phyloP scores from a whole-genome alignment of 352 stramenopile species.

The Phytophthora ohioensis region DNA sequence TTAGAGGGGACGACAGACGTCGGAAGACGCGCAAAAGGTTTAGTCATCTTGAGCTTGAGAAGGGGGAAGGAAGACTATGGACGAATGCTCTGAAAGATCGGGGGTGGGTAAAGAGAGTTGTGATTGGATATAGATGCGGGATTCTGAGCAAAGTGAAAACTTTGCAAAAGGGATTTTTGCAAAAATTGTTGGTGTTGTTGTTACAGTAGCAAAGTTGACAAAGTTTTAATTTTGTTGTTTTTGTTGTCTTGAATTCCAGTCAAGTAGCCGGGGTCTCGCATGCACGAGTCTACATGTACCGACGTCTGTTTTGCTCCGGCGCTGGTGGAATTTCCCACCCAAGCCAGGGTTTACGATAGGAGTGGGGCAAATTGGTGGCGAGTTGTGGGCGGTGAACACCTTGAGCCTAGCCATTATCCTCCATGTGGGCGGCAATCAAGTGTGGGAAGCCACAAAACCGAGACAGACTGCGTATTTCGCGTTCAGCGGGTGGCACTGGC shows the following conservation, averaged over 20 bases:
- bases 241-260: too few relatives aligned
- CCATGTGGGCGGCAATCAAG: constrained; percentile 24
- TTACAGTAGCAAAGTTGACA: too few relatives aligned
- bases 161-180: too few relatives aligned
- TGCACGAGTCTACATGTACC: too few relatives aligned
- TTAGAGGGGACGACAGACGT: constrained; percentile 61
- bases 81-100: constrained; percentile 15
- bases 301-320: too few relatives aligned
- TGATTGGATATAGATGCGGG: too few relatives aligned
- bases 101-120: too few relatives aligned
- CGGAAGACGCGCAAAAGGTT: constrained; percentile 75
- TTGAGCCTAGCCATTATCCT: constrained; percentile 12
- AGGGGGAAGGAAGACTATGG: neutral
- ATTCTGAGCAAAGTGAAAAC: too few relatives aligned
- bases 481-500: neutral
- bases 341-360: neutral
- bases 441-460: constrained; percentile 17
- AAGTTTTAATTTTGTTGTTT: too few relatives aligned
- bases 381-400: constrained; percentile 3
- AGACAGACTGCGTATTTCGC: neutral
- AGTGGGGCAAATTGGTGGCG: constrained; percentile 20
- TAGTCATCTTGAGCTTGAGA: constrained; percentile 17
- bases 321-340: neutral
- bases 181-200: too few relatives aligned
- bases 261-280: too few relatives aligned